These are phyloP conservation scores for Neurospora intermedia DNA, from an alignment of 495 filamentous ascomycete species.

Conservation along the genomic window DNA sequence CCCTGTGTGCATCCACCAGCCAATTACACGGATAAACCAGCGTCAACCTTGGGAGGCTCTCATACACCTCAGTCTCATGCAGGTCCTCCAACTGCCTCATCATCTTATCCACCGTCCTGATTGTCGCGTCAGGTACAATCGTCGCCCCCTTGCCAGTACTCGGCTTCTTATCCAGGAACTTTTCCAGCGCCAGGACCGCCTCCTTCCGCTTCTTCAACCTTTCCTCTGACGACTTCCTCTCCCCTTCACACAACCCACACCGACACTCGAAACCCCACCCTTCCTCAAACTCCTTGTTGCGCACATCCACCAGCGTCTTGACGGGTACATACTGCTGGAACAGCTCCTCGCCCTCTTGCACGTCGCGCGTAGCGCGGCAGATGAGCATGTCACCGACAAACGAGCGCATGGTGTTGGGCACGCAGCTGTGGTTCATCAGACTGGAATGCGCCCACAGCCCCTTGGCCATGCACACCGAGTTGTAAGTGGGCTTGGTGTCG, in stretches of 20 bases:
- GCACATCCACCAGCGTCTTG: slow-evolving; percentile 7
- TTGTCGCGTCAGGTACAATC: slow-evolving; percentile 19
- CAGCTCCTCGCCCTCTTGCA: slow-evolving; percentile 42
- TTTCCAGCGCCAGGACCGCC: slow-evolving; percentile 16
- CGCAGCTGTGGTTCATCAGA: slow-evolving; percentile 48
- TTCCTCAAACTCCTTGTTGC: slow-evolving; percentile 14
- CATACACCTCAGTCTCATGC: slow-evolving; percentile 29
- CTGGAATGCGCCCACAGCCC: slow-evolving; percentile 45
- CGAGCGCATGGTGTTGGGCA: slow-evolving; percentile 37
- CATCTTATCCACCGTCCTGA: slow-evolving; percentile 22
- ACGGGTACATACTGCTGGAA: slow-evolving; percentile 29
- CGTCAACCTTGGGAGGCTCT: slow-evolving; percentile 24
- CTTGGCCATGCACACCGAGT: slow-evolving; percentile 20
- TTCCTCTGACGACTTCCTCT: slow-evolving; percentile 5
- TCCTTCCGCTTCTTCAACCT: slow-evolving; percentile 17
- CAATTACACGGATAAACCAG: slow-evolving; percentile 34
- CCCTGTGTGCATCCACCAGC: slow-evolving; percentile 27
- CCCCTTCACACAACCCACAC: slow-evolving; percentile 32
- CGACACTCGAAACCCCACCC: slow-evolving; percentile 41
- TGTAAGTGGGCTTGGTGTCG: slow-evolving; percentile 18
- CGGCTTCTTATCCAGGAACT: slow-evolving; percentile 13
- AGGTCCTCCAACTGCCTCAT: slow-evolving; percentile 25
- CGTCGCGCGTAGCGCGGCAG: slow-evolving; percentile 35
- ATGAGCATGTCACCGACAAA: slow-evolving; percentile 52
- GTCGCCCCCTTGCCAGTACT: not conserved